Evolutionary conservation across 164 flowering plant genomes (phyloP).

Genomic region (Echeveria elegans): DNA sequence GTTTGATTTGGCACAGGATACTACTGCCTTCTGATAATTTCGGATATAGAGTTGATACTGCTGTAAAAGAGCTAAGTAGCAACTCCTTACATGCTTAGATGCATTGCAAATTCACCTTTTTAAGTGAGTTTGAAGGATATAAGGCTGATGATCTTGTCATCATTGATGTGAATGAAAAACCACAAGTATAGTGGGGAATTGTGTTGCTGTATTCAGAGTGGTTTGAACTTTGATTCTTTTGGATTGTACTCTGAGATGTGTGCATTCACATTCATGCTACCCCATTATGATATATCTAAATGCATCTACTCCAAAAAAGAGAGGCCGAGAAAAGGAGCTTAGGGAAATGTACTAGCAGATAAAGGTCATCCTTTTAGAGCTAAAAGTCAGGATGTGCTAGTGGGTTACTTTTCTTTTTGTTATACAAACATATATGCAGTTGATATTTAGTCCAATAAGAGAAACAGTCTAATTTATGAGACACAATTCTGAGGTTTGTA

Average conservation of each 20-base stretch:
- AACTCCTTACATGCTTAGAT: not conserved
- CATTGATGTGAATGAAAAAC: not conserved
- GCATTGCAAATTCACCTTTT: not conserved
- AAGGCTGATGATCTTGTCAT: not conserved
- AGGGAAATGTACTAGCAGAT: too few species aligned
- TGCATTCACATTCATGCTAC: not conserved
- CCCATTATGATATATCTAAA: not conserved
- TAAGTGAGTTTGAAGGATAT: not conserved
- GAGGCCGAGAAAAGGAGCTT: too few species aligned
- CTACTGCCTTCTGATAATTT: not conserved
- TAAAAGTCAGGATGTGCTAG: too few species aligned
- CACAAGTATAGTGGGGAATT: not conserved
- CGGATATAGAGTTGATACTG: not conserved
- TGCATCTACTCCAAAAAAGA: too few species aligned
- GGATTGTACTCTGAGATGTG: not conserved
- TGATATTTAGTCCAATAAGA: not conserved
- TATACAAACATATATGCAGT: not conserved
- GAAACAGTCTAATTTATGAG: not conserved
- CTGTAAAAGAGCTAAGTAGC: not conserved
- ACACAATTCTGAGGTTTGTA: not conserved
- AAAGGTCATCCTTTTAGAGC: not conserved
- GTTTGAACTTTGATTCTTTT: not conserved
- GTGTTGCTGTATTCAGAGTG: not conserved
- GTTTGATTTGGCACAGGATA: not conserved
- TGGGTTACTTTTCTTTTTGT: too few species aligned